These are phyloP conservation scores for Adiantum capillusveneris DNA, from an alignment of 75 land plant species.

Conservation along the genomic window DNA sequence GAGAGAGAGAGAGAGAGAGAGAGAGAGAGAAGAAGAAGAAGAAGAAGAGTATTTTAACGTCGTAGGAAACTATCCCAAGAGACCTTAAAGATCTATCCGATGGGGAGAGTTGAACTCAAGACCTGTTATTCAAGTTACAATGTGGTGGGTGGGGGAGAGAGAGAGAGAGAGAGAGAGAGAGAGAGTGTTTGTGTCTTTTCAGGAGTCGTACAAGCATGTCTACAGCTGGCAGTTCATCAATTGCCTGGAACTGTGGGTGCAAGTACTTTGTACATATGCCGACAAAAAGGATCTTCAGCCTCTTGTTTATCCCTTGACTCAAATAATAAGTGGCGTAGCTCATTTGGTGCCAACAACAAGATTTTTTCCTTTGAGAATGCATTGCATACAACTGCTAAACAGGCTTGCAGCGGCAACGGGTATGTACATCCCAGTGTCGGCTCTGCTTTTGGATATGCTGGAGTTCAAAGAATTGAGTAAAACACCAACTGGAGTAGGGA, in stretches of 20 bases:
- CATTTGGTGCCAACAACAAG: conserved; percentile 78
- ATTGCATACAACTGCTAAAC: conserved; percentile 81
- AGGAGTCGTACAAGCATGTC: conserved; percentile 85
- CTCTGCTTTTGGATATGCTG: conserved; percentile 81
- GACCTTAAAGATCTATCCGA: no score
- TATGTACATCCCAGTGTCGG: conserved; percentile 69
- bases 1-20: no score
- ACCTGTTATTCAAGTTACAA: no score
- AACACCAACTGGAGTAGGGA: conserved; percentile 79
- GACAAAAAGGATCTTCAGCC: conserved; percentile 65
- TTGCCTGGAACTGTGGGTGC: conserved; percentile 92
- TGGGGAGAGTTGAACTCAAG: no score
- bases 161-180: conserved; percentile 7
- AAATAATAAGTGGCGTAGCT: conserved; percentile 83
- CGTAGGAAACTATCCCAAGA: no score
- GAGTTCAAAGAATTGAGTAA: conserved; percentile 83
- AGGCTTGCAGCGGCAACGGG: conserved; percentile 59
- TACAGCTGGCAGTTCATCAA: conserved; percentile 89
- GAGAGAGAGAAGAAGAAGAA: no score
- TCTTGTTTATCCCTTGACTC: conserved; percentile 88
- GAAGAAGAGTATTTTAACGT: no score
- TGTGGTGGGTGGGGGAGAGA: background rate
- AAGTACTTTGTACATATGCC: conserved; percentile 53
- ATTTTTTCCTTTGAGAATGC: conserved; percentile 82
- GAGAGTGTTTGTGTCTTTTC: conserved; percentile 8